Percentiles rank a stretch among this genome's conserved stretches.
phyloP scores from a whole-genome alignment of 1,284 basidiomycete genomes.

The Moesziomyces parantarcticus region DNA sequence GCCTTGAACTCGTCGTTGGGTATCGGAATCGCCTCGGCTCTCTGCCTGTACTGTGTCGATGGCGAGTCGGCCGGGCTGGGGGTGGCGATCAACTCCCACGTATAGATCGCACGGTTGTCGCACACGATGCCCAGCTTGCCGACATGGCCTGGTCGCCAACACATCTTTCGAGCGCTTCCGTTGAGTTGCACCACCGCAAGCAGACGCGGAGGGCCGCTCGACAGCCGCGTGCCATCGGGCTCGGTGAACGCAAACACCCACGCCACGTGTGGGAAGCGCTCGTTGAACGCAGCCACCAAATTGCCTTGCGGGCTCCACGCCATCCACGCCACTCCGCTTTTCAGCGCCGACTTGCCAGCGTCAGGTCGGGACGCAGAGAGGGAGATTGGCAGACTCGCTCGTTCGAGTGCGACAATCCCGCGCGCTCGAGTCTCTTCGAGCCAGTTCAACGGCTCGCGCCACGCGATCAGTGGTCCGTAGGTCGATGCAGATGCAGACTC shows the following conservation, averaged over 20 bases:
- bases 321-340: slow-evolving; percentile 49
- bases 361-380: slow-evolving; percentile 31
- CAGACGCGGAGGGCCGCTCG: slow-evolving; percentile 71
- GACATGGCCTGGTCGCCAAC: slow-evolving; percentile 79
- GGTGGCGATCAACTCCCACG: slow-evolving; percentile 73
- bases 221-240: slow-evolving; percentile 69
- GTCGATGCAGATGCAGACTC: slow-evolving; percentile 7
- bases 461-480: slow-evolving; percentile 46
- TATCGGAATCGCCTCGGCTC: slow-evolving; percentile 51
- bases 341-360: slow-evolving; percentile 23
- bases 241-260: slow-evolving; percentile 77
- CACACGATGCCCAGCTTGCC: slow-evolving; percentile 78
- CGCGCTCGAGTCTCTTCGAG: slow-evolving; percentile 60
- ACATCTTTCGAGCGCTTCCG: slow-evolving; percentile 74
- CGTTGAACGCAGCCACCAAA: slow-evolving; percentile 49
- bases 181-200: slow-evolving; percentile 77
- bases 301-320: slow-evolving; percentile 51
- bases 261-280: slow-evolving; percentile 74
- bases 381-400: slow-evolving; percentile 41
- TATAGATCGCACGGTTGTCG: slow-evolving; percentile 76
- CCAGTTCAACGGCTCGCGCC: slow-evolving; percentile 62
- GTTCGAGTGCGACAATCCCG: slow-evolving; percentile 62
- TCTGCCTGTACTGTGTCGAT: slow-evolving; percentile 17
- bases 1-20: slow-evolving; percentile 50
- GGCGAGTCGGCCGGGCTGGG: background rate